Conservation (phyloP, 2,329 filamentous ascomycete species). For the Ceratocystis huliohia region DNA sequence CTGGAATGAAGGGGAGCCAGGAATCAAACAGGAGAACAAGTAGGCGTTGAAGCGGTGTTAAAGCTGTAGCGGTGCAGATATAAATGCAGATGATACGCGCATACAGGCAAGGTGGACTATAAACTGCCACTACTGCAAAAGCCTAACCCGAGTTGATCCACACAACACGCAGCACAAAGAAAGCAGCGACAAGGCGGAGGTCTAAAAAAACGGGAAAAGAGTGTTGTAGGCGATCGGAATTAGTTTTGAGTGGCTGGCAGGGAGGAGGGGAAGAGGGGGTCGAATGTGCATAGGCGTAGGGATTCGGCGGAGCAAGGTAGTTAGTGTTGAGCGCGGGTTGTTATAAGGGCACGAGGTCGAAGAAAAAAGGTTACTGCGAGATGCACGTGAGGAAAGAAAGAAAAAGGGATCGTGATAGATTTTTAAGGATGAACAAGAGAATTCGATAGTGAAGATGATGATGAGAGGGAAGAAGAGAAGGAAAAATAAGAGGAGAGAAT, state of each 20-base stretch:
- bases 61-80: conserved; percentile 8
- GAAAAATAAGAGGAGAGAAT: neutral
- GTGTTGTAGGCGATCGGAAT: neutral
- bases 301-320: conserved; percentile 5
- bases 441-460: neutral
- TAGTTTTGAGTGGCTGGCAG: conserved; percentile 8
- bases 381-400: conserved; percentile 1
- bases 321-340: neutral
- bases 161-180: neutral
- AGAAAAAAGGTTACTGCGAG: neutral
- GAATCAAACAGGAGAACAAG: neutral
- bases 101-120: neutral
- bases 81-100: conserved; percentile 1
- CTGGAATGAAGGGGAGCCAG: conserved; percentile 8
- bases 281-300: neutral
- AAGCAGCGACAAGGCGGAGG: neutral
- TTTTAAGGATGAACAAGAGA: conserved; percentile 8
- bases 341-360: conserved; percentile 2
- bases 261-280: conserved; percentile 5
- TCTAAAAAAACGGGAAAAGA: neutral
- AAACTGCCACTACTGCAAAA: neutral
- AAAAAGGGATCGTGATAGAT: conserved; percentile 1
- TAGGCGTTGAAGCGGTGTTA: neutral
- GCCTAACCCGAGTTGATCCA: conserved; percentile 4
- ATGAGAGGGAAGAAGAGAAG: neutral